phyloP scores from a whole-genome alignment of 257 asterid genomes.

The Gynochthodes officinalis region DNA sequence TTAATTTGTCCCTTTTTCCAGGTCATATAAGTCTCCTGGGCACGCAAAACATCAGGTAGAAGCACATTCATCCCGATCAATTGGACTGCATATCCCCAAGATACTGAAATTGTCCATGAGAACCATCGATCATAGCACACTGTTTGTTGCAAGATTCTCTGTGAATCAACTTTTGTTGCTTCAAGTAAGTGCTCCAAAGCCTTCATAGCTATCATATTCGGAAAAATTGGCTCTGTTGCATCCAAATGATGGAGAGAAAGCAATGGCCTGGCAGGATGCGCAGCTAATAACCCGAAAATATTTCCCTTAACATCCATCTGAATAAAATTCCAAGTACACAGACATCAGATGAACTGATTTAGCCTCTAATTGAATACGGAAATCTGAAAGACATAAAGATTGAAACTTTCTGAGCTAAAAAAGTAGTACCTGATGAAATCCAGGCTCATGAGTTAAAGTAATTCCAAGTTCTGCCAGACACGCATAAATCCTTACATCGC shows the following conservation, averaged over 20 bases:
- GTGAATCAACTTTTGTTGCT: constrained; percentile 55
- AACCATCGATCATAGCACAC: constrained; percentile 75
- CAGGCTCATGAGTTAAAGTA: constrained; percentile 66
- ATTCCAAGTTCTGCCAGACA: constrained; percentile 77
- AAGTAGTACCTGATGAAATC: constrained; percentile 78
- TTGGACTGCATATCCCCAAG: constrained; percentile 89
- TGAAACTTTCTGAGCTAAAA: background rate
- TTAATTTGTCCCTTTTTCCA: constrained; percentile 41
- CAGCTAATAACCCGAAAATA: constrained; percentile 62
- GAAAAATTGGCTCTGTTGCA: constrained; percentile 55
- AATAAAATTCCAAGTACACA: background rate
- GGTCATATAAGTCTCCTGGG: constrained; percentile 45
- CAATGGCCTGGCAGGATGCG: constrained; percentile 62
- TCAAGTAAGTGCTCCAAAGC: constrained; percentile 50
- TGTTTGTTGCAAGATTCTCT: constrained; percentile 64
- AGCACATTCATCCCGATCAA: constrained; percentile 39
- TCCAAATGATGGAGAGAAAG: constrained; percentile 72
- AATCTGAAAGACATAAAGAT: background rate
- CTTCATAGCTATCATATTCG: constrained; percentile 39
- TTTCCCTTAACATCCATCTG: constrained; percentile 81
- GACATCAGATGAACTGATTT: background rate
- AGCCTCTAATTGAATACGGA: background rate
- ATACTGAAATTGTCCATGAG: constrained; percentile 73
- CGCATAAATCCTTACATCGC: constrained; percentile 70
- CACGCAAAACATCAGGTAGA: constrained; percentile 51